Evolutionary conservation across 257 asterid species (phyloP), one percentile per base, ranked within the genome.

Genomic region (Echium plantagineum): DNA sequence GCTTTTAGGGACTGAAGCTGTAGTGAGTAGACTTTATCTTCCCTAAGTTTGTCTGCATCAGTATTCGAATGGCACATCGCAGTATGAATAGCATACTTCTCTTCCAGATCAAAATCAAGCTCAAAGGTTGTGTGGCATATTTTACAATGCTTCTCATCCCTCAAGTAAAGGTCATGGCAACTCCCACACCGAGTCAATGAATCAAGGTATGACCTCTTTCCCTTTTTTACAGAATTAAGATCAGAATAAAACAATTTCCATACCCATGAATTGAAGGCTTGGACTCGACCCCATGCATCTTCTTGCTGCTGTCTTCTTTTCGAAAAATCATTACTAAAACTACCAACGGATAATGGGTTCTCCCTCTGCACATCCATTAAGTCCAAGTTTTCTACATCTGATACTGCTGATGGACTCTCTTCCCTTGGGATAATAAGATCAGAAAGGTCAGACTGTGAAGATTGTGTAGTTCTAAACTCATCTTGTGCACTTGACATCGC

Each of bases 1-100:
- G 99, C 99, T 83, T 93, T 93, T 66, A 93, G 91, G 42, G 91
- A 81, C 72, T 93, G 99, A 83, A 93, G 67, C 64, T 84, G 95
- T 60, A 95, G 77, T 22, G 95, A 84, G 66, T 59, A 73, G 61
- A 72, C 78, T 67, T 72, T 80, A 63, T 78, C 72, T 62, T 63
- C 79, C 68, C 78, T 79, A 66, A 73, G 69, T 60, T 75, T 80
- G 52, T 76, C 77, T 62, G 60, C 68, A 49, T 74, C 76, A 59
- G n/a, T 61, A 69, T 72, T 76, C 58, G 79, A 73, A 35, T 67
- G 82, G 73, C 97, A 93, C 57, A 84, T 72, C 57, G 95, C 99
- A 59, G 74, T 69, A 79, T 93, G 99, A 73, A 89, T 66, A 20
- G 96, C 85, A 67, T 89, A 93, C 80, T 78, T 83, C 75, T 89